phyloP scores from a whole-genome alignment of 805 yeast species.

The Candida railenensis region DNA sequence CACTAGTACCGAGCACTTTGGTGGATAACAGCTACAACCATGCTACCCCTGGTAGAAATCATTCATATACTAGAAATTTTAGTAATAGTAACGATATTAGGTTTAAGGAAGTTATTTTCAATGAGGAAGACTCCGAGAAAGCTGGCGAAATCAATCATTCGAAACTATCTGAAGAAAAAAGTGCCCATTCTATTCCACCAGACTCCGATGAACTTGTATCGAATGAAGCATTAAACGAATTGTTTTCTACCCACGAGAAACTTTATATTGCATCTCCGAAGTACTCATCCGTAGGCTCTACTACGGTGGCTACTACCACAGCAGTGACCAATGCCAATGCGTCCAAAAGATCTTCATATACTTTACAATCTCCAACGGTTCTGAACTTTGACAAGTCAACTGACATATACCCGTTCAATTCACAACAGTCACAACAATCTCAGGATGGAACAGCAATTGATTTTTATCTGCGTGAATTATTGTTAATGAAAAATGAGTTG shows the following conservation, averaged over 20 bases:
- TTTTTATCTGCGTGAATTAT: constrained; percentile 57
- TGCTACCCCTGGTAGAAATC: neutral
- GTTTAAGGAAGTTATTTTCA: constrained; percentile 3
- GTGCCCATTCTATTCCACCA: neutral
- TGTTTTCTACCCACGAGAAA: constrained; percentile 34
- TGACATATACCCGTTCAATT: neutral
- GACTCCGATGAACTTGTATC: neutral
- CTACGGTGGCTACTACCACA: neutral
- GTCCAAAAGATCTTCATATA: constrained; percentile 1
- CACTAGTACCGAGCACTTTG: constrained; percentile 3
- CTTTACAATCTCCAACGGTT: constrained; percentile 1
- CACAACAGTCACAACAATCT: neutral
- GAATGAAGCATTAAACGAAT: constrained; percentile 19
- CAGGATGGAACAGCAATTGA: constrained; percentile 28
- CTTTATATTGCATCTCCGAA: constrained; percentile 18
- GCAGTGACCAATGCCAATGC: neutral
- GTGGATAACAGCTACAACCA: neutral
- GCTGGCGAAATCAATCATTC: neutral
- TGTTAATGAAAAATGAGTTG: constrained; percentile 57
- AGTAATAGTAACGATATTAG: neutral
- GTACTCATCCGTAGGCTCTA: neutral
- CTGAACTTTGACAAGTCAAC: constrained; percentile 1
- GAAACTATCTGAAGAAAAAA: neutral
- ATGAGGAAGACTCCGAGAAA: neutral
- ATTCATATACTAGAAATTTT: neutral